Base-by-base conservation (phyloP, 1,139 yeast species). In the Blastobotrys proliferans region DNA sequence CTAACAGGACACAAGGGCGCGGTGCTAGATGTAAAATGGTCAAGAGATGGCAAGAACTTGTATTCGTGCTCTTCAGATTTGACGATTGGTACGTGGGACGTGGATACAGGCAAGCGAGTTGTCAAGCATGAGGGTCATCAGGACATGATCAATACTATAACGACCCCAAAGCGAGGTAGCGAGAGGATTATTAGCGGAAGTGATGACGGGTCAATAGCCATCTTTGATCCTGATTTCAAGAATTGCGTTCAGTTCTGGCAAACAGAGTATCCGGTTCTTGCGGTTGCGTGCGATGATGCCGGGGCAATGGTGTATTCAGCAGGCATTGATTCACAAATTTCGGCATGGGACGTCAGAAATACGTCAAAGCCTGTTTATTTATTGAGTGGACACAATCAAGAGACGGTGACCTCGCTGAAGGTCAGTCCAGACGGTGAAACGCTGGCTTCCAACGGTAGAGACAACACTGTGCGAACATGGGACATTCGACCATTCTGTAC, bases 241-340 rank as follows among this genome's bases (percentile, higher is more conserved):
- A 51, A 52, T 1, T 68, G 74, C 1, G 64, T 73, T 0, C 36
- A 43, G 3, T 57, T 51, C 18, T 62, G 78, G 38, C 56, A 63
- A 13, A 69, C 80, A 0, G 70, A 69, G 2, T 81, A 68, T 53
- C 92, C 94, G 0, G 53, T 84, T 1, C 61, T 83, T 14, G 68
- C 85, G 0, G 76, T 81, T 5, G 71, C 73, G 1, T 48, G 64
- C 14, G 63, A 63, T 35, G 50, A 56, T 3, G 59, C 60, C 26
- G 80, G 75, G 1, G 55, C 64, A 9, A 63, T 63, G 6, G 52
- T 83, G 2, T 84, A 70, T 51, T 67, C 77, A 3, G 69, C 81
- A 0, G 95, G 95, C 0, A 74, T 85, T 2, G 92, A 84, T 47
- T 82, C 87, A 1, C 62, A 69, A 0, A 70, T 85, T 0, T 60